These are phyloP conservation scores for Cornus suecica DNA, from an alignment of 148 eudicot species.

Conservation along the genomic window DNA sequence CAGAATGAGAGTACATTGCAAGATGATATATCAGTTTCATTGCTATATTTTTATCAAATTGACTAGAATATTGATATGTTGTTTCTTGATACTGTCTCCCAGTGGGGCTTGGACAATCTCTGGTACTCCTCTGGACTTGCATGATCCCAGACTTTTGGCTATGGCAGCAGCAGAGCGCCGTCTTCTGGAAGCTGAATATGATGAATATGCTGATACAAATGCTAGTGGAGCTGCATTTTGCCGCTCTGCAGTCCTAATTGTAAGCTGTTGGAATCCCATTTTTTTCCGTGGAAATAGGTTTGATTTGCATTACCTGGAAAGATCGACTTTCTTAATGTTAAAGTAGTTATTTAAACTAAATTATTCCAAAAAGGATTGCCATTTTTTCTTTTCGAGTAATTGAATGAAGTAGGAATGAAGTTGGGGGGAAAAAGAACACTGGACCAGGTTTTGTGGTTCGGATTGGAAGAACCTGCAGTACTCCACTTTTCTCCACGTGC, in stretches of 20 bases:
- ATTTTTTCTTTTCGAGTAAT: too few species aligned
- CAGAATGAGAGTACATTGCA: neutral
- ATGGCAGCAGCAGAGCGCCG: conserved; percentile 77
- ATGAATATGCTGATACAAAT: conserved; percentile 69
- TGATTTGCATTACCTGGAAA: neutral
- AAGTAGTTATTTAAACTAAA: too few species aligned
- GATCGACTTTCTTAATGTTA: neutral
- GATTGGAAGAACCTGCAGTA: too few species aligned
- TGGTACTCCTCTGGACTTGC: conserved; percentile 66
- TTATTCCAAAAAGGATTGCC: neutral
- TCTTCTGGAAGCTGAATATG: conserved; percentile 72
- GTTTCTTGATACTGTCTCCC: conserved; percentile 3
- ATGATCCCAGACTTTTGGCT: conserved; percentile 74
- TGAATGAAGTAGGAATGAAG: too few species aligned
- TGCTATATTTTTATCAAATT: neutral
- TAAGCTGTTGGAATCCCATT: conserved; percentile 25
- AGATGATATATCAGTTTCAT: neutral
- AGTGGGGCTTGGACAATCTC: conserved; percentile 55
- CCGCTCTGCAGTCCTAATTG: conserved; percentile 83
- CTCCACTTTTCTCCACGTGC: too few species aligned
- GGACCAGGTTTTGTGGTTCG: too few species aligned
- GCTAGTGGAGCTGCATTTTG: conserved; percentile 82
- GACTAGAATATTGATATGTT: conserved; percentile 5
- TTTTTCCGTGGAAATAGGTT: neutral
- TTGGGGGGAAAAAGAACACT: too few species aligned